phyloP scores from a whole-genome alignment of 805 yeast species.

The Torulaspora franciscae region DNA sequence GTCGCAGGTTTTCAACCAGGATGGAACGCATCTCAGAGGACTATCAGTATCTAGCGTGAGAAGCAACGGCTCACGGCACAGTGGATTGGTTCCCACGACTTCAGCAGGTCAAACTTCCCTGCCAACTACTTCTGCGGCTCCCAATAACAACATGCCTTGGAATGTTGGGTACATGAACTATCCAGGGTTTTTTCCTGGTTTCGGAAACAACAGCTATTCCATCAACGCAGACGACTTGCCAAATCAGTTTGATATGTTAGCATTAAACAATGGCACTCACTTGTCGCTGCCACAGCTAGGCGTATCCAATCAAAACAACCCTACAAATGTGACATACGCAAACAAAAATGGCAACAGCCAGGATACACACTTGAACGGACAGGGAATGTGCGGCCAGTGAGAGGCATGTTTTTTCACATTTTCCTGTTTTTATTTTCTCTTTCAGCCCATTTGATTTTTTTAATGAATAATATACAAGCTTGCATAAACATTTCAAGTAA shows the following conservation, averaged over 20 bases:
- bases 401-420: not conserved
- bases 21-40: constrained; percentile 29
- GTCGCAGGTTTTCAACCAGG: constrained; percentile 25
- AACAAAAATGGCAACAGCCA: constrained; percentile 13
- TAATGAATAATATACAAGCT: constrained; percentile 1
- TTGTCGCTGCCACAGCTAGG: constrained; percentile 32
- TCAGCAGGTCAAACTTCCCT: constrained; percentile 13
- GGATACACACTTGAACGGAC: constrained; percentile 8
- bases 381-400: constrained; percentile 12
- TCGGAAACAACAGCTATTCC: constrained; percentile 13
- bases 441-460: not conserved
- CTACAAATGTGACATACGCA: constrained; percentile 15
- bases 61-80: constrained; percentile 31
- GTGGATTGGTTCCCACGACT: constrained; percentile 13
- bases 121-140: constrained; percentile 7
- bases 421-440: not conserved
- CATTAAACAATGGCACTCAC: constrained; percentile 29
- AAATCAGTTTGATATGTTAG: constrained; percentile 30
- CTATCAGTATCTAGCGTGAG: constrained; percentile 32
- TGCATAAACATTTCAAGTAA: not conserved
- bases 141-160: constrained; percentile 19
- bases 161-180: constrained; percentile 20
- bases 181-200: constrained; percentile 33
- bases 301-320: constrained; percentile 23
- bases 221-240: constrained; percentile 26